Percentiles rank a stretch among this genome's conserved stretches.
phyloP scores from a whole-genome alignment of 2,329 filamentous ascomycete species.

The Colletotrichum salicis region DNA sequence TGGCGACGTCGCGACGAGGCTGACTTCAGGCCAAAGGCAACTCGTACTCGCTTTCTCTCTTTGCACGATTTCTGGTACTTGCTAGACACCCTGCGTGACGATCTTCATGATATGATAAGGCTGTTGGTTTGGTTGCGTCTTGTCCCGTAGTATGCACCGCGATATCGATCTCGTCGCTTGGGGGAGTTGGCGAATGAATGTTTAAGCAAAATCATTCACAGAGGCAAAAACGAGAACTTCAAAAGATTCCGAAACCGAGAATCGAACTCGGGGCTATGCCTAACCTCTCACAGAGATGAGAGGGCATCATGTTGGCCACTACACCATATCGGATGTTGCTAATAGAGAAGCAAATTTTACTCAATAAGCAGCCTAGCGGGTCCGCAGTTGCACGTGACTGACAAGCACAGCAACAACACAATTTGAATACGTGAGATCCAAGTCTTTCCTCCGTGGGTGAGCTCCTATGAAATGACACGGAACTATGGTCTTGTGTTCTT shows the following conservation, averaged over 20 bases:
- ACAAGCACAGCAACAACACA: not conserved
- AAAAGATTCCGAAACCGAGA: conserved; percentile 26
- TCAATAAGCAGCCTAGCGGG: too few species aligned
- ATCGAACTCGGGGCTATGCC: conserved; percentile 30
- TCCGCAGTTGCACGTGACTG: too few species aligned
- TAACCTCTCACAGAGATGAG: conserved; percentile 8
- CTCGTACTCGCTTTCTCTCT: not conserved
- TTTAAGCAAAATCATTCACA: too few species aligned
- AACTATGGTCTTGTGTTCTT: not conserved
- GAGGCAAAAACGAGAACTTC: not conserved
- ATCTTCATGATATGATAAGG: too few species aligned
- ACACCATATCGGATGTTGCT: conserved; percentile 26
- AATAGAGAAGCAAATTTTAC: fast-evolving
- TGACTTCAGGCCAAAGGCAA: not conserved
- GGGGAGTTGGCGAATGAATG: too few species aligned
- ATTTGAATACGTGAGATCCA: not conserved
- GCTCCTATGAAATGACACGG: too few species aligned
- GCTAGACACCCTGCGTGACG: not conserved
- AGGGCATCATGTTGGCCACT: conserved; percentile 34
- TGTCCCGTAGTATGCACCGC: too few species aligned
- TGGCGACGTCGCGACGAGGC: not conserved
- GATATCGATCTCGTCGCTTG: too few species aligned
- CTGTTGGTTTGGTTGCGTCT: too few species aligned
- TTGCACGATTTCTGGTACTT: not conserved
- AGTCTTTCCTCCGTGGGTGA: not conserved